Conservation (phyloP, 169 alveolate genomes). For the Plasmodium coatneyi region DNA sequence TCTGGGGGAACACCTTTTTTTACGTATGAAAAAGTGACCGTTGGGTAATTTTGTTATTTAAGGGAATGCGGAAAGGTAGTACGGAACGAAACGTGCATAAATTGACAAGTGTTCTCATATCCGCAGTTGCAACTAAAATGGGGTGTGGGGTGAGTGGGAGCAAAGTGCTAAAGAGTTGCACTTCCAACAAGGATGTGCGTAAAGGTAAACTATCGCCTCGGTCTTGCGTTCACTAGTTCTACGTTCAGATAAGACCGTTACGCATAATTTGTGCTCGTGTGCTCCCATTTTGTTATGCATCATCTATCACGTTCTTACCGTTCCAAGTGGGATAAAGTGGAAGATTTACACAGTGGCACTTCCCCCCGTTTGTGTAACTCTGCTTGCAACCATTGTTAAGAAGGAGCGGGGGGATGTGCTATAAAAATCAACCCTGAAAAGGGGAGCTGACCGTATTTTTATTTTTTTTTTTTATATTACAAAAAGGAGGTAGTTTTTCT, state of each 20-base stretch:
- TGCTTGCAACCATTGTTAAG: neutral
- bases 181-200: neutral
- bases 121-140: neutral
- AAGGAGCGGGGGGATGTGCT: neutral
- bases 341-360: neutral
- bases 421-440: neutral
- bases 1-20: neutral
- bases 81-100: neutral
- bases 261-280: neutral
- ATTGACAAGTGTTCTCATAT: neutral
- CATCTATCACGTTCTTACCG: neutral
- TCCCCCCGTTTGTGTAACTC: neutral
- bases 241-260: neutral
- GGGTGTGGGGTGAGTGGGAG: neutral
- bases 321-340: neutral
- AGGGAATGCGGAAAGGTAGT: neutral
- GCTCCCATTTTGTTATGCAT: neutral
- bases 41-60: neutral
- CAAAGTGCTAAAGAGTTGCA: neutral
- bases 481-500: neutral
- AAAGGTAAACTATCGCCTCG: neutral
- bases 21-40: neutral
- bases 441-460: neutral
- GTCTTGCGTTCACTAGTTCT: neutral
- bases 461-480: too few species aligned